Evolutionary conservation across 306 rosid species (phyloP), one percentile per base, ranked within the genome.

Genomic region (Fragaria ananassa): DNA sequence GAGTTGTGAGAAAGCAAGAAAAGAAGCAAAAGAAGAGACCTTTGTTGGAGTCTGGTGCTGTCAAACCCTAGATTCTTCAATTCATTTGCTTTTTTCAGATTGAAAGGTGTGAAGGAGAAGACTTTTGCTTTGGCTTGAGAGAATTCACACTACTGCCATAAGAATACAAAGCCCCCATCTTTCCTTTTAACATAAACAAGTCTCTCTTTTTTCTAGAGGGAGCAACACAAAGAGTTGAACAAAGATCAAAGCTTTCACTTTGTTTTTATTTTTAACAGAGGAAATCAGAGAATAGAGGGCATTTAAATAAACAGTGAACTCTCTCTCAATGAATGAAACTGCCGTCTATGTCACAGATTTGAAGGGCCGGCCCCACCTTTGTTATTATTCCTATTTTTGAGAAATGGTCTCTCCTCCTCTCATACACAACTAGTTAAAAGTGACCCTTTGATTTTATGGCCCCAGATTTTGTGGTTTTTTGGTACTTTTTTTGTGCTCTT

Each of bases 51-150:
- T 81, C 80, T 80, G 84, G 77, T 80, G 85, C 83, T 77, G 86
- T 72, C 83, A 93, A 89, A 87, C 96, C 97, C 98, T 92, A 96
- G 94, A 91, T 89, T 96, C 88, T 83, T 84, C 79, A 78, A 83
- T 82, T 90, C 88, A 85, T 82, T 83, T 37, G 80, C 74, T 68
- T 87, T 68, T 86, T 78, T 72, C 89, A 87, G 85, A 86, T 82
- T 84, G 93, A 74, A 80, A 83, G 91, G 93, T 87, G 96, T 81
- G 92, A 91, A 88, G 83, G 88, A 79, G 76, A 85, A 64, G 88
- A 88, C 89, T 88, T 80, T 73, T 81, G 85, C 79, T 88, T 44
- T 83, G n/a, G 81, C 89, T 87, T 81, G 89, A 89, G 89, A 89
- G 64, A 74, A 88, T 84, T 88, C 93, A 88, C 90, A 79, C 88